phyloP scores from a whole-genome alignment of 2,329 filamentous ascomycete genomes.

The Xylaria sp. region DNA sequence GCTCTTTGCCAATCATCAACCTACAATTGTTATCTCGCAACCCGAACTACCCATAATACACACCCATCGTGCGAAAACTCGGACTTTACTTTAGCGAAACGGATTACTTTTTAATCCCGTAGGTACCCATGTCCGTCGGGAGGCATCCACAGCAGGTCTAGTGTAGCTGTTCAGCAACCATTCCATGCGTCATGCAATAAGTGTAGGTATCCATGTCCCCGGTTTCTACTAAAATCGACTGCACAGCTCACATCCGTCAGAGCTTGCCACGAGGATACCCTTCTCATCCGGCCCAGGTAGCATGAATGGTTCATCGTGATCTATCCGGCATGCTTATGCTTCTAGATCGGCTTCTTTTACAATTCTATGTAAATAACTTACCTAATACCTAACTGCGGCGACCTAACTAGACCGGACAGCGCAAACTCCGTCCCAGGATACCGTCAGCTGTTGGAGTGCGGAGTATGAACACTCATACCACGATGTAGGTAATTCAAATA shows the following conservation, averaged over 20 bases:
- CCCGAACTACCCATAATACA: slow-evolving; percentile 7
- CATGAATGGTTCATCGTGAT: too few relatives aligned
- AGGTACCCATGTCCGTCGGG: slow-evolving; percentile 4
- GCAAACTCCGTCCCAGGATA: slow-evolving; percentile 16
- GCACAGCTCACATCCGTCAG: not conserved
- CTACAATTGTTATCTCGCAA: slow-evolving; percentile 15
- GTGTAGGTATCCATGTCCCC: not conserved
- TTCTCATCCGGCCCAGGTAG: not conserved
- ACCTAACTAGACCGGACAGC: not conserved
- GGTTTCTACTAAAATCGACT: not conserved
- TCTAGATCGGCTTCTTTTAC: not conserved
- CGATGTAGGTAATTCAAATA: slow-evolving; percentile 29
- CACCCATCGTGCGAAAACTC: slow-evolving; percentile 5
- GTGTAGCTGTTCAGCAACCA: not conserved
- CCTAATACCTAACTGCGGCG: not conserved
- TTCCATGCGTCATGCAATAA: slow-evolving; percentile 9
- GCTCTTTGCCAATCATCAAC: slow-evolving; percentile 8
- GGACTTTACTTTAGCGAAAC: slow-evolving; percentile 20
- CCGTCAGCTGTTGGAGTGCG: slow-evolving; percentile 20
- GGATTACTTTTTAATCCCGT: slow-evolving; percentile 4
- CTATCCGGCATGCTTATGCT: not conserved
- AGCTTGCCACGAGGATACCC: not conserved
- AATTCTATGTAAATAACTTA: not conserved
- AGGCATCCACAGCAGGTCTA: not conserved
- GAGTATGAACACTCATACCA: slow-evolving; percentile 1